Base-by-base conservation (phyloP, 1,284 basidiomycete species). In the Pseudomicrostroma phylloplanum region DNA sequence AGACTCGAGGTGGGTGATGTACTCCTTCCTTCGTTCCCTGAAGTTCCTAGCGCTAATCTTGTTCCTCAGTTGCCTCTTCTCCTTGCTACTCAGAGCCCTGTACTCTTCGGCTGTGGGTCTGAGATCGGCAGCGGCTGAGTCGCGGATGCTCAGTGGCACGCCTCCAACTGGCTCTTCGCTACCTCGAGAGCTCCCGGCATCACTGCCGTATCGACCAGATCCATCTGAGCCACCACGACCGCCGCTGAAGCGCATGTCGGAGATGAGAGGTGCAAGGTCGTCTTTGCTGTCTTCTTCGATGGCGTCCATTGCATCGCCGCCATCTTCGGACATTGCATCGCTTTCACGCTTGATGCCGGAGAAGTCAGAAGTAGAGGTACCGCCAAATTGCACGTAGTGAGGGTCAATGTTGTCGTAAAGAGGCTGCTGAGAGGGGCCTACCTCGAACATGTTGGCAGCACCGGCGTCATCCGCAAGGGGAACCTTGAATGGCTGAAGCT, bases 31-130 rank as follows among this genome's bases (percentile, higher is more conserved):
- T 54, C 93, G 84, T 41, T 92, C 90, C 36, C 94, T 84, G 83
- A 97, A 96, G 78, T 94, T 96, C 64, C 93, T 84, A 1, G 94
- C 94, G 70, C 88, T 90, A 67, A 97, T 93, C 86, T 97, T 97
- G 83, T 97, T 97, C 62, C 94, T 82, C 46, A 97, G 83, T 80
- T 97, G 94, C 17, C 94, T 83, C 82, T 97, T 97, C 82, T 97
- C 93, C 82, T 96, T 97, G 78, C 87, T 89, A 19, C 86, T 87
- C 84, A 98, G 89, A 81, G 92, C 96, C 81, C 90, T 89, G 83
- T 96, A 96, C 72, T 94, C 92, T 72, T 96, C 92, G 0, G 92
- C 88, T 17, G 87, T 86, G 0, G 89, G 90, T 61, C 70, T 72
- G 62, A 55, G 46, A 39, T 55, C 15, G 59, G 62, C 26, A 26